A percentile compares a stretch with the other conserved stretches of the same genome.
These are phyloP conservation scores for Avicennia marina DNA, from an alignment of 257 asterid species.

Conservation along the genomic window DNA sequence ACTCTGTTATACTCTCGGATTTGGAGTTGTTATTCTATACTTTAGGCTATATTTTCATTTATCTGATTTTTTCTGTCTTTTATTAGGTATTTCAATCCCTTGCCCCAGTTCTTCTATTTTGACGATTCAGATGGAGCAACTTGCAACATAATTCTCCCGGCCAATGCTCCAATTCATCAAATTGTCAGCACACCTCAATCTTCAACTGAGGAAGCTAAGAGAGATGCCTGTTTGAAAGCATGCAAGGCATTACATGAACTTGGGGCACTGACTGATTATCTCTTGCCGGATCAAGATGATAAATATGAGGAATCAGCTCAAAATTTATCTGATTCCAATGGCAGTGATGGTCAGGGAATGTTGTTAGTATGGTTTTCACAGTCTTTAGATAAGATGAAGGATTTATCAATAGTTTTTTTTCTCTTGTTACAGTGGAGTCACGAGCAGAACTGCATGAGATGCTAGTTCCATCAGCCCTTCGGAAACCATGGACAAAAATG, in stretches of 20 bases:
- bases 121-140: conserved; percentile 72
- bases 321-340: conserved; percentile 56
- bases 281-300: conserved; percentile 74
- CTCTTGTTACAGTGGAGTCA: conserved; percentile 52
- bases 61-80: conserved; percentile 11
- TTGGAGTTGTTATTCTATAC: conserved; percentile 6
- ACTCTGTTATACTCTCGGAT: conserved; percentile 5
- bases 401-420: conserved; percentile 12
- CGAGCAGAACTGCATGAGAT: conserved; percentile 84
- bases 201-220: conserved; percentile 72
- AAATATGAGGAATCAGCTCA: conserved; percentile 37
- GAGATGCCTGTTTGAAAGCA: conserved; percentile 90
- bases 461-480: conserved; percentile 84
- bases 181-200: conserved; percentile 59
- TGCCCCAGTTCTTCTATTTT: conserved; percentile 57
- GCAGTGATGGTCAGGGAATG: conserved; percentile 49
- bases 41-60: conserved; percentile 3
- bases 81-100: conserved; percentile 77
- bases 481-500: conserved; percentile 52
- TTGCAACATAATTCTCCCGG: conserved; percentile 73
- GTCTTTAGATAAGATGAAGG: conserved; percentile 7
- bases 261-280: conserved; percentile 89
- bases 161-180: conserved; percentile 84
- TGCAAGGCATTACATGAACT: conserved; percentile 80
- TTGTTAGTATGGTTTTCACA: conserved; percentile 15